Percentiles rank a stretch among this genome's conserved stretches.
phyloP scores from a whole-genome alignment of 257 asterid genomes.

The Przewalskia tangutica region DNA sequence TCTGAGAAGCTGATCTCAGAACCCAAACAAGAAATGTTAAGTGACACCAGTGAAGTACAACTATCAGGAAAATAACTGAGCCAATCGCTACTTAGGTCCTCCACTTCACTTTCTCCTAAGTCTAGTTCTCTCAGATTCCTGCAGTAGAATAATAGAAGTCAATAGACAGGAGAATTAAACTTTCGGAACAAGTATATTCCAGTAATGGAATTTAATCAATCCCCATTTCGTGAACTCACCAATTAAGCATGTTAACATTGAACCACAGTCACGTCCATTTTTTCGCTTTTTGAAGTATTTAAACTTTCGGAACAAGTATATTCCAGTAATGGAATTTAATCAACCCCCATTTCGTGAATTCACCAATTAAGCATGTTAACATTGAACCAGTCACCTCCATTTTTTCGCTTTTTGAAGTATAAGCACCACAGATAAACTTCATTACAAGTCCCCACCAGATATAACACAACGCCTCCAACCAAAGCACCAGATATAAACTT shows the following conservation, averaged over 20 bases:
- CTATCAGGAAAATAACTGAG: slow-evolving; percentile 37
- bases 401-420: background rate
- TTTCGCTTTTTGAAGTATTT: background rate
- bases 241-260: background rate
- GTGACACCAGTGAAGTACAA: slow-evolving; percentile 31
- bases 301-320: background rate
- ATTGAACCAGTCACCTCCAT: background rate
- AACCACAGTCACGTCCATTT: background rate
- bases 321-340: background rate
- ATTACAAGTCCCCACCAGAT: background rate
- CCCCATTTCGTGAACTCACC: background rate
- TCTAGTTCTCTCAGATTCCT: slow-evolving; percentile 43
- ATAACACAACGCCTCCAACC: background rate
- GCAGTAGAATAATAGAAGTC: background rate
- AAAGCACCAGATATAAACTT: background rate
- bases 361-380: background rate
- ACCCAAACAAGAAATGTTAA: slow-evolving; percentile 30
- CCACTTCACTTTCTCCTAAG: slow-evolving; percentile 40
- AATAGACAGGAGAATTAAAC: background rate
- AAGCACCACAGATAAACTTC: background rate
- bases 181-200: background rate
- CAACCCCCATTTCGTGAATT: background rate
- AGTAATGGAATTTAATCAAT: background rate
- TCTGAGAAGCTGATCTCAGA: slow-evolving; percentile 35
- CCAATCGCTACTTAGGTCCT: slow-evolving; percentile 47